A percentile compares a stretch with the other conserved stretches of the same genome.
These are phyloP conservation scores for Aspergillus arachidicola DNA, from an alignment of 2,329 filamentous ascomycete species.

Conservation along the genomic window DNA sequence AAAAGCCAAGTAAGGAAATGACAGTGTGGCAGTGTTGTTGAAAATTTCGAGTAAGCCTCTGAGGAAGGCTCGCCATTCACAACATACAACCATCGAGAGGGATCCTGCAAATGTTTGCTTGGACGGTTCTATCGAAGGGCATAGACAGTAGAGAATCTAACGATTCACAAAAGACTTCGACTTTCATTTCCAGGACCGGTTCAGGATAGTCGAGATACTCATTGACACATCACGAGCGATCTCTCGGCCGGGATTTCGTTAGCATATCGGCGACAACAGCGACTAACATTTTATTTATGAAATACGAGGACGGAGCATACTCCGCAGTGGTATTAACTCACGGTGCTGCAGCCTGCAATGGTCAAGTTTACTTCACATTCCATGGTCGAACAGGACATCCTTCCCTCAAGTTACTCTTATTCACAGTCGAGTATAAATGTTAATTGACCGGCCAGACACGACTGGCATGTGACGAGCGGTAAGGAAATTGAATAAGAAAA, in stretches of 20 bases:
- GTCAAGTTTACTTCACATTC: no score
- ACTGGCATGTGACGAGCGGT: no score
- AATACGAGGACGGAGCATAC: neutral
- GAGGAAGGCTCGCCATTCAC: neutral
- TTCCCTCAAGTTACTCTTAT: no score
- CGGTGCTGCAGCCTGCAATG: no score
- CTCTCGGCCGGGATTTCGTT: neutral
- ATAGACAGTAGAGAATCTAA: neutral
- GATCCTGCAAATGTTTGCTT: neutral
- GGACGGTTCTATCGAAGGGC: fast-evolving
- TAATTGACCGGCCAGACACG: no score
- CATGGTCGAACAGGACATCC: no score
- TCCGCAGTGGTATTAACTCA: neutral
- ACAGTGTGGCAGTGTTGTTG: neutral
- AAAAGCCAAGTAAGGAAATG: neutral
- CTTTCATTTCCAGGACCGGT: neutral
- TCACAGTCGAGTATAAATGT: no score
- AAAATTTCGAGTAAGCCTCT: no score
- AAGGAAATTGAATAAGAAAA: no score
- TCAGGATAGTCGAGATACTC: neutral
- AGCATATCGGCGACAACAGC: neutral
- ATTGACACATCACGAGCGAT: neutral
- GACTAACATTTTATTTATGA: neutral
- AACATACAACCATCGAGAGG: neutral
- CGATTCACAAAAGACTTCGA: fast-evolving